These are phyloP conservation scores for Rhododendron ferrugineum DNA, from an alignment of 148 eudicot genomes.

Conservation along the genomic window DNA sequence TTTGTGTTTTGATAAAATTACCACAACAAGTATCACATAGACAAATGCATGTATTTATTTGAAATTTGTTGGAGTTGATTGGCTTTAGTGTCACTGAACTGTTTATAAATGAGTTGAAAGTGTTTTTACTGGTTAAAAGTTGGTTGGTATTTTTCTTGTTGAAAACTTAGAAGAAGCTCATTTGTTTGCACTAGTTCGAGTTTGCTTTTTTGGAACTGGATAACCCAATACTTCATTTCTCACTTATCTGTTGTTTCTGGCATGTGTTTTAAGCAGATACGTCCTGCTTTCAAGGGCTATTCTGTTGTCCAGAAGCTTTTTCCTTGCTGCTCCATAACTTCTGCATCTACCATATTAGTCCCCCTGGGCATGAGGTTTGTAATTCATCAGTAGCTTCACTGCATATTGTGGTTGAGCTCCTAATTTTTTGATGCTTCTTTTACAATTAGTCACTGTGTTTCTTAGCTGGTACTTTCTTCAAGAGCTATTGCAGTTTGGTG, in stretches of 20 bases:
- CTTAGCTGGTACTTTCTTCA: conserved; percentile 42
- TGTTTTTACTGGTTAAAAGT: too few species aligned
- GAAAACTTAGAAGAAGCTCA: not conserved
- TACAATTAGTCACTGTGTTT: conserved; percentile 7
- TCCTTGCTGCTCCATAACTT: conserved; percentile 20
- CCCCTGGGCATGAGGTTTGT: conserved; percentile 23
- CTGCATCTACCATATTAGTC: conserved; percentile 21
- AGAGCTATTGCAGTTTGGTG: conserved; percentile 84
- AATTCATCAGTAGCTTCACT: too few species aligned
- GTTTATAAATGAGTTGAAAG: too few species aligned
- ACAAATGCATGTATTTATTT: not conserved
- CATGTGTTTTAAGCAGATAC: not conserved
- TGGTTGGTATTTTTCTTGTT: not conserved
- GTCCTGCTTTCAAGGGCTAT: conserved; percentile 20
- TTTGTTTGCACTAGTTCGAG: not conserved
- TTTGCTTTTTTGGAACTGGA: not conserved
- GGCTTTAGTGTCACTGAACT: too few species aligned
- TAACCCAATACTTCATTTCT: not conserved
- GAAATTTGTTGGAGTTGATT: not conserved
- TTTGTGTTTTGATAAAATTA: not conserved
- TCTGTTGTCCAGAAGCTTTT: conserved; percentile 15
- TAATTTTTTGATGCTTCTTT: not conserved
- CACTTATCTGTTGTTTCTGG: not conserved
- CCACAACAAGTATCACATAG: too few species aligned
- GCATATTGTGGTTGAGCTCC: too few species aligned